Evolutionary conservation across 2,329 filamentous ascomycete species (phyloP), one percentile per base, ranked within the genome.

Genomic region (Taxawa tesnikishii): DNA sequence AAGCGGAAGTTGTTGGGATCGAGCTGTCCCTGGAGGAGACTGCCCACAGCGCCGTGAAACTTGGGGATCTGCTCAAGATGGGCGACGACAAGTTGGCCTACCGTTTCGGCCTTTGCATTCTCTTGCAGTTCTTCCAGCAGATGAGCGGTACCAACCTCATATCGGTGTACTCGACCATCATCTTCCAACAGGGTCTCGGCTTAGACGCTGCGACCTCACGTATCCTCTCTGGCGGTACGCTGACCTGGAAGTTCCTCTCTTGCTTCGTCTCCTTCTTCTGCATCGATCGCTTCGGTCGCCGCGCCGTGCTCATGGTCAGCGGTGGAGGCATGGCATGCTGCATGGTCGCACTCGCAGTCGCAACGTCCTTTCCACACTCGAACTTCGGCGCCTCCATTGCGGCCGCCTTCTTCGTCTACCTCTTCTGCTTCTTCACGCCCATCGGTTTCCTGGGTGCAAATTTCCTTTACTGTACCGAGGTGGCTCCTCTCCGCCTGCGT

Each of bases 381-480:
- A 67, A 68, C 49, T 55, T 54, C 3, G 37, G 55, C 2, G 61
- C 69, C 2, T 60, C 67, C 38, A 63, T 73, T 26, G 63, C 60
- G 0, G 67, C 66, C 1, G 67, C 65, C 1, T 60, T 68, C 39
- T 73, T 73, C 49, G 60, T 75, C 29, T 75, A 70, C 49, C 49
- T 71, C 28, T 76, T 70, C 56, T 70, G 73, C 50, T 69, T 66
- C 42, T 74, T 75, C 50, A 67, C 73, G 27, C 68, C 67, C 0
- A 67, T 73, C 35, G 71, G 69, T 0, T 73, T 72, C 53, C 57
- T 73, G 0, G 70, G 71, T 2, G 62, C 68, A 18, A 73, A 71
- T 42, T 75, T 73, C 53, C 55, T 75, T 13, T 75, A 75, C 50
- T 70, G 68, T 36, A 65, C 70, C 1, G 70, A 75, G 43, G 56